Percentiles rank a stretch among this genome's conserved stretches.
Conservation (phyloP, 108 stramenopile species). For the Parmales sp. region DNA sequence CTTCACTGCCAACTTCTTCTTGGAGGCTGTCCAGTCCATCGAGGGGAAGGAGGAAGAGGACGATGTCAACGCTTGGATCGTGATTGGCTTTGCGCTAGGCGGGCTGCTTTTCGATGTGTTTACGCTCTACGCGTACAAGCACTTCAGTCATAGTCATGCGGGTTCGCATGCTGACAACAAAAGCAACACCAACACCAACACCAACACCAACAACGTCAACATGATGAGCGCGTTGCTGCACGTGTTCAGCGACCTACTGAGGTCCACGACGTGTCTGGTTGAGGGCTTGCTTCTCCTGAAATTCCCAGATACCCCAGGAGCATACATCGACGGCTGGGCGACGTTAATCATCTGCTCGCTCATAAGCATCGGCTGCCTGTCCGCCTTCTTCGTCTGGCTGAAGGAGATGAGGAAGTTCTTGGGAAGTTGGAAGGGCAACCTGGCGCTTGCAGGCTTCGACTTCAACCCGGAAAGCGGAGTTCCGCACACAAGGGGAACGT, state of each 20-base stretch:
- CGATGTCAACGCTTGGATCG: background rate
- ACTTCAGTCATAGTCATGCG: background rate
- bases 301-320: background rate
- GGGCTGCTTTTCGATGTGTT: constrained; percentile 10
- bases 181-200: background rate
- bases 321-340: background rate
- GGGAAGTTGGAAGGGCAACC: background rate
- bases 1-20: background rate
- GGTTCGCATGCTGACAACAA: background rate
- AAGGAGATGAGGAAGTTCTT: background rate
- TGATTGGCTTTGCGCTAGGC: constrained; percentile 11
- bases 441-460: no score
- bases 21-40: background rate
- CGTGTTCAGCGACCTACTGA: background rate
- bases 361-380: background rate
- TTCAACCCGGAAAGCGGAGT: no score
- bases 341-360: background rate
- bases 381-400: background rate
- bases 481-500: no score
- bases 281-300: background rate
- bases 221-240: constrained; percentile 1
- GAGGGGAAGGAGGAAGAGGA: background rate
- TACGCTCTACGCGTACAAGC: constrained; percentile 5
- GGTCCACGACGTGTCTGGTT: background rate
- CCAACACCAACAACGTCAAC: background rate